Base-by-base conservation (phyloP, 2,329 filamentous ascomycete genomes). In the Colletotrichum nymphaeae region DNA sequence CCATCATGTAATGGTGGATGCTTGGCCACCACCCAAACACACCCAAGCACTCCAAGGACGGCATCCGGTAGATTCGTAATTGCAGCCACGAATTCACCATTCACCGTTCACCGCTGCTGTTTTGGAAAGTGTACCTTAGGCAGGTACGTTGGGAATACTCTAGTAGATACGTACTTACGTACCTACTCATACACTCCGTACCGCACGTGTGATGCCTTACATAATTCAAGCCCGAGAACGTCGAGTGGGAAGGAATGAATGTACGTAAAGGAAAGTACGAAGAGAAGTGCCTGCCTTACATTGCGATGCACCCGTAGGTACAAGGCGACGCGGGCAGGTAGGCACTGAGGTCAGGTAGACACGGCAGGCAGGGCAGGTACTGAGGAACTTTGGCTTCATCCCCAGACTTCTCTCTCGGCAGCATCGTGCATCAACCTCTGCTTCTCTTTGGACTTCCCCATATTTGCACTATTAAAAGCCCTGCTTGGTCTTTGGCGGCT, bases 401-500 rank as follows among this genome's bases (percentile, higher is more conserved):
- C 70, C 70, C 66, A 70, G 70, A 70, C 70, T 63, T 12, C 37
- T 32, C 63, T 37, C 32, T 62, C 69, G 57, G 64, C 58, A 53
- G 66, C 69, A 69, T 72, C 69, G 58, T 63, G 70, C 70, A 73
- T 73, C 70, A 70, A 59, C 42, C 24, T 37, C 60, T 69, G 53
- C 66, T 19, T 60, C 56, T 56, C 70, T 64, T 52, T 52, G 59
- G 59, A 55, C 71, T 70, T 70, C 71, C 60, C 71, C 71, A 71
- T 71, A 73, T 71, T 70, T 70, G 57, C 67, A 66, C 60, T 70
- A 73, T 57, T 62, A 53, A 62, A 62, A 70, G 67, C 67, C 71
- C 67, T 73, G 70, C 67, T 60, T 65, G 56, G 70, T 32, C 26
- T 32, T 49, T 46, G 28, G 22, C 22, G 56, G 58, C 42, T 19